A percentile compares a stretch with the other conserved stretches of the same genome.
Conservation (phyloP, 2,329 filamentous ascomycete species). For the Helicocarpus griseus region DNA sequence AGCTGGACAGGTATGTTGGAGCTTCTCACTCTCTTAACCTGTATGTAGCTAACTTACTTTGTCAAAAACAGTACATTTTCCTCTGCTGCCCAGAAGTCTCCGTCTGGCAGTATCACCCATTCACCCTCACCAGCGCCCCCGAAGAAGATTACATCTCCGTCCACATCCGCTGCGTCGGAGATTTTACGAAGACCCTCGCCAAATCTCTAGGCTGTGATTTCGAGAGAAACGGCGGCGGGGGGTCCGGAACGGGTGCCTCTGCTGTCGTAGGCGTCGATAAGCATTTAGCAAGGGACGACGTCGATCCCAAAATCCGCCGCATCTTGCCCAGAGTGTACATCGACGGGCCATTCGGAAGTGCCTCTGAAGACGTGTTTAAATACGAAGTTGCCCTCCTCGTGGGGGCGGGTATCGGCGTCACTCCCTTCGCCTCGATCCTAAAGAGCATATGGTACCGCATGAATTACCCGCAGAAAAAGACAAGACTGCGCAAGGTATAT, state of each 20-base stretch:
- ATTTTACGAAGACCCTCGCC: conserved; percentile 65
- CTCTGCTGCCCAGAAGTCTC: conserved; percentile 79
- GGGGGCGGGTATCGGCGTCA: conserved; percentile 44
- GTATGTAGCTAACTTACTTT: neutral
- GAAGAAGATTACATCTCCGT: conserved; percentile 87
- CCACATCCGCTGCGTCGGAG: conserved; percentile 71
- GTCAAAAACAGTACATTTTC: conserved; percentile 59
- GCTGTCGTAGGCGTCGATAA: conserved; percentile 61
- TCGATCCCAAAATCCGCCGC: conserved; percentile 61
- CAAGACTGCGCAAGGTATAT: conserved; percentile 73
- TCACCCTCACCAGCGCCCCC: conserved; percentile 75
- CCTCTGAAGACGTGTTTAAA: conserved; percentile 73
- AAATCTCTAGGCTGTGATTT: conserved; percentile 67
- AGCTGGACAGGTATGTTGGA: conserved; percentile 52
- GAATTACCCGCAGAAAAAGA: conserved; percentile 70
- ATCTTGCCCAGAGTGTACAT: conserved; percentile 72
- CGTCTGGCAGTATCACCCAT: conserved; percentile 81
- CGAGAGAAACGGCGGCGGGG: conserved; percentile 38
- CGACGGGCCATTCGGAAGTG: conserved; percentile 76
- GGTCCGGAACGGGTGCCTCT: conserved; percentile 35
- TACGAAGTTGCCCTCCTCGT: conserved; percentile 44
- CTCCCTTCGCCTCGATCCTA: conserved; percentile 44
- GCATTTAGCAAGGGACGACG: conserved; percentile 41
- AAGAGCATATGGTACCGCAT: conserved; percentile 92
- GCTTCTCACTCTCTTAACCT: neutral